Conservation (phyloP, 2,329 filamentous ascomycete species). For the Corynespora cassiicola region DNA sequence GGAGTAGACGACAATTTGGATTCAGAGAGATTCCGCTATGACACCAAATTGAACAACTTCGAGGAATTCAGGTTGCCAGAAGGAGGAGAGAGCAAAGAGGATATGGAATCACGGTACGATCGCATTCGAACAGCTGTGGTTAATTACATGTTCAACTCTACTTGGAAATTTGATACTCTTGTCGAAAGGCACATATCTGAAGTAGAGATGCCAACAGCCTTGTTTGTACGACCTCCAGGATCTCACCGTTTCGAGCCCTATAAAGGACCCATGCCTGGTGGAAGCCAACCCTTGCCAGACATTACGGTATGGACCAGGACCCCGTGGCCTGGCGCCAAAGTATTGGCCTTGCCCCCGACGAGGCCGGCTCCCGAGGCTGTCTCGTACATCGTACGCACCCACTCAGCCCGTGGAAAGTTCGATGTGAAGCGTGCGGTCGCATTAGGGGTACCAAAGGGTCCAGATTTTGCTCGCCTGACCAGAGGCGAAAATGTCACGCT, state of each 20-base stretch:
- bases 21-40: constrained; percentile 27
- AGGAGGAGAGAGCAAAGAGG: constrained; percentile 37
- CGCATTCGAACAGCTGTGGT: constrained; percentile 68
- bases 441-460: constrained; percentile 68
- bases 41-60: constrained; percentile 34
- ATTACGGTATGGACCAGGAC: constrained; percentile 75
- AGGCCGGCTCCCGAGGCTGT: constrained; percentile 71
- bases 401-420: constrained; percentile 82
- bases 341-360: constrained; percentile 72
- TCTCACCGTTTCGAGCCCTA: constrained; percentile 74
- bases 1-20: constrained; percentile 26
- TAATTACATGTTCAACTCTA: constrained; percentile 79
- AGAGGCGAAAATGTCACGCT: constrained; percentile 68
- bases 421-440: constrained; percentile 67
- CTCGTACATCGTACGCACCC: constrained; percentile 84
- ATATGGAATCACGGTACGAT: constrained; percentile 51
- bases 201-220: constrained; percentile 70
- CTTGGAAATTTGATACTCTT: constrained; percentile 75
- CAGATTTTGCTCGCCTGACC: constrained; percentile 66
- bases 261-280: constrained; percentile 68
- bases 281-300: constrained; percentile 60
- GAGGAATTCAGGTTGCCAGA: constrained; percentile 34
- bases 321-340: constrained; percentile 77
- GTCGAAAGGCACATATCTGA: constrained; percentile 69
- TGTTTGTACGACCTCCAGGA: constrained; percentile 70